Conservation (phyloP, 257 asterid genomes). For the Mentha longifolia region DNA sequence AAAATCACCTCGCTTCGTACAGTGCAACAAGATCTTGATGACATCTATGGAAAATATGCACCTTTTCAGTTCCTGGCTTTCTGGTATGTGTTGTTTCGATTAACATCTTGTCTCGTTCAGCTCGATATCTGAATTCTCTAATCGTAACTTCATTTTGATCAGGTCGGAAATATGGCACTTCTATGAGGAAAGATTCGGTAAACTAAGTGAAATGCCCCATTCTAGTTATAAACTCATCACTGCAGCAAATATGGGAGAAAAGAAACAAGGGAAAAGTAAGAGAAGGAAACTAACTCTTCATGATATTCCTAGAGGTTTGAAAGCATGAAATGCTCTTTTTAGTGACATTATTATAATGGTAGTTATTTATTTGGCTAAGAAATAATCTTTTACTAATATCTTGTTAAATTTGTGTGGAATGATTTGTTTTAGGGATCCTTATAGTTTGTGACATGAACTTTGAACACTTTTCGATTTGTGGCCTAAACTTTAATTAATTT, state of each 20-base stretch:
- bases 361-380: no score
- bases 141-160: slow-evolving; percentile 24
- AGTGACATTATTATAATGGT: no score
- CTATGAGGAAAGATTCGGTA: slow-evolving; percentile 82
- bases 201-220: slow-evolving; percentile 60
- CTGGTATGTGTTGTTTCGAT: slow-evolving; percentile 50
- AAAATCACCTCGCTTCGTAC: slow-evolving; percentile 46
- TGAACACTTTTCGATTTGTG: no score
- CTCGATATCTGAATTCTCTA: slow-evolving; percentile 11
- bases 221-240: slow-evolving; percentile 67
- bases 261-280: slow-evolving; percentile 39
- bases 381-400: no score
- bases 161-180: slow-evolving; percentile 85
- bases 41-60: slow-evolving; percentile 64
- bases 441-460: no score
- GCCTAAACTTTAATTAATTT: no score
- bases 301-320: background rate
- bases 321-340: background rate
- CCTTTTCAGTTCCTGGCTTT: slow-evolving; percentile 89
- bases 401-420: no score
- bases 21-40: slow-evolving; percentile 62
- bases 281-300: slow-evolving; percentile 32
- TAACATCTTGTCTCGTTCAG: slow-evolving; percentile 7
- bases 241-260: slow-evolving; percentile 74
- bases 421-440: no score